These are phyloP conservation scores for Hypsizygus ulmarius DNA, from an alignment of 1,284 basidiomycete genomes.

Conservation along the genomic window DNA sequence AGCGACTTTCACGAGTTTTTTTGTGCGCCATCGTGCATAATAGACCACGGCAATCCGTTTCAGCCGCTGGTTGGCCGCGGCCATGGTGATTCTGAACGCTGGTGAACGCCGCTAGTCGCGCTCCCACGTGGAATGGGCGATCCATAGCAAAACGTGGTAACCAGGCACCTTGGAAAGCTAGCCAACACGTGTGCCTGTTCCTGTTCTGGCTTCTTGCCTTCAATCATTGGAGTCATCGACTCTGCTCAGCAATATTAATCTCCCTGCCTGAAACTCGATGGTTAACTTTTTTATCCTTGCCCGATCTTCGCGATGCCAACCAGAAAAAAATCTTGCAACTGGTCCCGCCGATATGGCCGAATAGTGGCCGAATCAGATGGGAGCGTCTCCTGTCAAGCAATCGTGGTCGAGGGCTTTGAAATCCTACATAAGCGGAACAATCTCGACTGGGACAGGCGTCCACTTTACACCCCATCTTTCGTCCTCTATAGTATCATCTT, in stretches of 20 bases:
- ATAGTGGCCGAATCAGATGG: not conserved
- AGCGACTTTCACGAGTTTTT: no score
- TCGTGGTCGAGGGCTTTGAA: not conserved
- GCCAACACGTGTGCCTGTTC: not conserved
- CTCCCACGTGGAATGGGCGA: no score
- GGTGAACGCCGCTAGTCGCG: no score
- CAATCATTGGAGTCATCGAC: not conserved
- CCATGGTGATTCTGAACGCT: no score
- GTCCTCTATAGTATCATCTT: not conserved
- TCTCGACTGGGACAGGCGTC: slow-evolving; percentile 4
- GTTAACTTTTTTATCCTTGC: slow-evolving; percentile 3
- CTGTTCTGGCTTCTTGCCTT: not conserved
- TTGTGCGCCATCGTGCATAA: no score
- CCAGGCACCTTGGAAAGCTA: no score
- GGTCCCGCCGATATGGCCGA: slow-evolving; percentile 7
- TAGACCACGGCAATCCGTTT: no score
- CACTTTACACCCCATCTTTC: slow-evolving; percentile 3
- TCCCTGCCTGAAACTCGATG: slow-evolving; percentile 5
- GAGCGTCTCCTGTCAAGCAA: not conserved
- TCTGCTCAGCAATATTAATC: not conserved
- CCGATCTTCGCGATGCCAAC: slow-evolving; percentile 1
- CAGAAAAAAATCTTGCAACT: not conserved
- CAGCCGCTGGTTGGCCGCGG: no score
- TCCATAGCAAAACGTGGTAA: no score
- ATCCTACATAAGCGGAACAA: slow-evolving; percentile 3